Evolutionary conservation across 805 yeast genomes (phyloP), one percentile per base, ranked within the genome.

Genomic region (Blastobotrys parvus): DNA sequence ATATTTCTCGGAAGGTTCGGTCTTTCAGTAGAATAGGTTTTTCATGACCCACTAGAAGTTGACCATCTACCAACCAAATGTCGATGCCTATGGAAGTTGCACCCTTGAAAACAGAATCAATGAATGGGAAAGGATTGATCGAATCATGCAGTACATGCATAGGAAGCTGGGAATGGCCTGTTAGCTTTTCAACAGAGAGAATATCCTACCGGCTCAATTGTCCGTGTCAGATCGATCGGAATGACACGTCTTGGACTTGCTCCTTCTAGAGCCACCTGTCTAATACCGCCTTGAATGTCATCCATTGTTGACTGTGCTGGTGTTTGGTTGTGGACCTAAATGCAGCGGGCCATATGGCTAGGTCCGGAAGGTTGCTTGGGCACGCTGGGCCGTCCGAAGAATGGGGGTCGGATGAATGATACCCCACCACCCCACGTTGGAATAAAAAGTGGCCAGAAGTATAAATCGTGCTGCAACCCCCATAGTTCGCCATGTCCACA

Each of bases 361-460:
- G n/a, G n/a, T n/a, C n/a, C n/a, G n/a, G n/a, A n/a, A n/a, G n/a
- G n/a, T n/a, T n/a, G n/a, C n/a, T n/a, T n/a, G n/a, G n/a, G n/a
- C n/a, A n/a, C n/a, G n/a, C n/a, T n/a, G n/a, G n/a, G n/a, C n/a
- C n/a, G n/a, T n/a, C n/a, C n/a, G n/a, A n/a, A 25, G 29, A 11
- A 8, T 7, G 10, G 29, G 29, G 29, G 11, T 25, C 29, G 29
- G 29, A 25, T 25, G 29, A 25, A 25, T 8, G 7, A 25, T 11
- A n/a, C 32, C 32, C 32, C 32, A 29, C 32, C 13, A 29, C 32
- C 32, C 32, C 32, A 29, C 32, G 16, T 29, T 29, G 16, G 32
- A 16, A 13, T n/a, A 4, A 29, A n/a, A n/a, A n/a, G n/a, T n/a
- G n/a, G n/a, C n/a, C n/a, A n/a, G n/a, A n/a, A n/a, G n/a, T n/a